phyloP scores from a whole-genome alignment of 306 rosid species.

The Castanea crenata region DNA sequence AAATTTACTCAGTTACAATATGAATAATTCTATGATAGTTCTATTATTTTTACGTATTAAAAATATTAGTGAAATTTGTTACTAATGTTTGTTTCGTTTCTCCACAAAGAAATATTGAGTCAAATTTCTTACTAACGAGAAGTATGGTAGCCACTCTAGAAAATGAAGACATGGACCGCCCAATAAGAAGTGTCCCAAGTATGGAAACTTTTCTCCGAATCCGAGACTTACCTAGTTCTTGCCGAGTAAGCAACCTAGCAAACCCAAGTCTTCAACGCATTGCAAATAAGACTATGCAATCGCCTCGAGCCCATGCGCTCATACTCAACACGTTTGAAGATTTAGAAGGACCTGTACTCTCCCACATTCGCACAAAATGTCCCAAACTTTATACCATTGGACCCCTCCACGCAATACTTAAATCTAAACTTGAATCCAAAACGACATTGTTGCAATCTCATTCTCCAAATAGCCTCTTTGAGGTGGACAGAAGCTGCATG shows the following conservation, averaged over 20 bases:
- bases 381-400: conserved; percentile 33
- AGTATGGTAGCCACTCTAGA: conserved; percentile 13
- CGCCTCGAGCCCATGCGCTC: conserved; percentile 27
- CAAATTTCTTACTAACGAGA: background rate
- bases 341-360: conserved; percentile 41
- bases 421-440: background rate
- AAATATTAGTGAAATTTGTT: too few species aligned
- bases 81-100: too few species aligned
- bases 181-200: conserved; percentile 17
- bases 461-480: conserved; percentile 1
- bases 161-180: conserved; percentile 55
- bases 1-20: too few species aligned
- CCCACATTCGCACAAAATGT: conserved; percentile 17
- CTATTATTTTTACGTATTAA: too few species aligned
- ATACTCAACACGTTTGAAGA: conserved; percentile 69
- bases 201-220: conserved; percentile 38
- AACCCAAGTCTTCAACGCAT: background rate
- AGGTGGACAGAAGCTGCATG: conserved; percentile 28
- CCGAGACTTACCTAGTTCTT: conserved; percentile 38
- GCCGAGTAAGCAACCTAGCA: background rate
- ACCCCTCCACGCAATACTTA: conserved; percentile 34
- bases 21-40: too few species aligned
- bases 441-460: background rate
- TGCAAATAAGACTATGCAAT: background rate
- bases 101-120: background rate